Base-by-base conservation (phyloP, 352 stramenopile species). In the Pythium coloratum region DNA sequence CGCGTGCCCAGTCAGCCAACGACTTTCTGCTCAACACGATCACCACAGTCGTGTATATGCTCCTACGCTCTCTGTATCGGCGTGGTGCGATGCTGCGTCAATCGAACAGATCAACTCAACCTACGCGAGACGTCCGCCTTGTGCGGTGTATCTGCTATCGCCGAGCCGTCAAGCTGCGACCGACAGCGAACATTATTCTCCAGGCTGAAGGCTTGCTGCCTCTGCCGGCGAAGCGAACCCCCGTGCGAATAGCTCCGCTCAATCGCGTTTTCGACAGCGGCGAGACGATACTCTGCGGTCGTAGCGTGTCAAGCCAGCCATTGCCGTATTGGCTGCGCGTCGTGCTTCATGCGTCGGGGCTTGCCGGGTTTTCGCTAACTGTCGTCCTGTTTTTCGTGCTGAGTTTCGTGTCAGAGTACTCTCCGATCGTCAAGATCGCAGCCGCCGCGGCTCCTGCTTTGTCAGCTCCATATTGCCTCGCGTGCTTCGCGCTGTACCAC, bases 11-110 rank as follows among this genome's bases (percentile, higher is more conserved):
- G 30, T 20, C 26, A 6, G 47, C 59, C n/a, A n/a, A 67, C 6
- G 66, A 67, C 44, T 66, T 71, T n/a, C 59, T 71, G 20, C 24
- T 64, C n/a, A 71, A 63, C 42, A 64, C 32, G 7, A 40, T 67
- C 32, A 16, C 3, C 10, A 67, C 46, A 1, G 33, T 66, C 16
- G 16, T 67, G 20, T 66, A 60, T 18, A 62, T 71, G 38, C 53
- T 64, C 10, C 16, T 51, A 14, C 66, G 66, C 0, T 59, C 66
- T 1, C 7, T 71, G 1, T 71, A 60, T 34, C 66, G 66, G 6
- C 59, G 59, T 6, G 8, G 42, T 2, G 40, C 24, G 18, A 62
- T 66, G 57, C 18, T 59, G 0, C 33, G 20, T 0, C 38, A 28
- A 9, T 20, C 46, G 46, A n/a, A n/a, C 6, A n/a, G 13, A 16